Base-by-base conservation (phyloP, 2,329 filamentous ascomycete genomes). In the Epicoccum nigrum region DNA sequence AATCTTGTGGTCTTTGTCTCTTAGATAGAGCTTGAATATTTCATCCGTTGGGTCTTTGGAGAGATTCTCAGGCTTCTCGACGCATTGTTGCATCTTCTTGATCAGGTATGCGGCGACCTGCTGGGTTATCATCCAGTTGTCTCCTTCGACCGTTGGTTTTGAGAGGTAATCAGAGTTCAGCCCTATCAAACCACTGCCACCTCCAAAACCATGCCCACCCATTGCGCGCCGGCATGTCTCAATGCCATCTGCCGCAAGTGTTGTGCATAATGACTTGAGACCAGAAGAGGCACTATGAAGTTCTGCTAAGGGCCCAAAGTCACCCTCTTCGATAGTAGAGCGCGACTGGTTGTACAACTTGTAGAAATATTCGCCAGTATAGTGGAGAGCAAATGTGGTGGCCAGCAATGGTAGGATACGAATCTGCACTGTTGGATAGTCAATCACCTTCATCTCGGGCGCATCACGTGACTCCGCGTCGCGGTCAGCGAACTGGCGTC, bases 91-190 rank as follows among this genome's bases (percentile, higher is more conserved):
- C 76, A 81, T 81, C 34, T 79, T 78, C 62, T 83, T 82, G 64
- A 83, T 79, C 19, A 83, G 61, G 51, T 78, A 79, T 19, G 74
- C 72, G 0, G 77, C 77, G 3, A 78, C 77, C 63, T 83, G 80
- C 51, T 82, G 79, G 0, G 78, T 81, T 32, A 83, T 82, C 79
- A 82, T 82, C 78, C 79, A 82, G 48, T 83, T 83, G 59, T 82
- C 80, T 2, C 81, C 80, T 56, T 83, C 80, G 2, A 83, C 81
- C 0, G 80, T 83, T 0, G 79, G 79, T 60, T 82, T 82, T 2
- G 79, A 77, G 4, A 81, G 69, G 44, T 81, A 81, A 59, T 80
- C 78, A 12, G 75, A 72, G 57, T 82, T 81, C 30, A 81, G 67
- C 23, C 80, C 77, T 9, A 82, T 77, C 25, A 82, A 73, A 2